phyloP scores from a whole-genome alignment of 352 stramenopile species.

The Phytophthora idaei region DNA sequence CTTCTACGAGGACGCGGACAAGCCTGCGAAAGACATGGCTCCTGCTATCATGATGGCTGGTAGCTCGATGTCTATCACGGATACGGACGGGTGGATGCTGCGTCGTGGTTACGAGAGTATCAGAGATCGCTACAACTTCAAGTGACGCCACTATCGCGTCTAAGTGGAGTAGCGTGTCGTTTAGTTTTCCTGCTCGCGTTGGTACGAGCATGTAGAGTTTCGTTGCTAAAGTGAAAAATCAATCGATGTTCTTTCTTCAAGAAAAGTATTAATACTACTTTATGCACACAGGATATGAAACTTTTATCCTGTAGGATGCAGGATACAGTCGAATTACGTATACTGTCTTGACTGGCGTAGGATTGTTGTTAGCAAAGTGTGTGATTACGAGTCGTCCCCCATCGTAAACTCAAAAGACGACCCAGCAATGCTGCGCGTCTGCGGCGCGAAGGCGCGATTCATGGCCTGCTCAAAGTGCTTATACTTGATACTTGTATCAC shows the following conservation, averaged over 20 bases:
- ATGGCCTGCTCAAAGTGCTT: slow-evolving; percentile 80
- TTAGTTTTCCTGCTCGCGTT: too few species aligned
- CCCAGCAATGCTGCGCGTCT: slow-evolving; percentile 61
- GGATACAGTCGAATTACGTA: too few species aligned
- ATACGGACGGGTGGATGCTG: slow-evolving; percentile 37
- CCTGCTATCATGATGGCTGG: slow-evolving; percentile 21
- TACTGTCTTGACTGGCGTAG: too few species aligned
- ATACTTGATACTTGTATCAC: slow-evolving; percentile 64
- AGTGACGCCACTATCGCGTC: neutral
- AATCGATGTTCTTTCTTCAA: too few species aligned
- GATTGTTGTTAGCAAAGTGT: too few species aligned
- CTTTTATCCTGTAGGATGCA: too few species aligned
- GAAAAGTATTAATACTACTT: too few species aligned
- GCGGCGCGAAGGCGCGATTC: slow-evolving; percentile 66
- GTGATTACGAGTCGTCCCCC: slow-evolving; percentile 33
- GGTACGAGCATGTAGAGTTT: too few species aligned
- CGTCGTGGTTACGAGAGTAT: slow-evolving; percentile 27
- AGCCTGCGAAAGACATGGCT: slow-evolving; percentile 12
- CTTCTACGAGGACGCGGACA: slow-evolving; percentile 19
- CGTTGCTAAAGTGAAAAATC: too few species aligned
- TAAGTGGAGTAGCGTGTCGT: too few species aligned
- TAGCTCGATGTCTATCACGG: slow-evolving; percentile 12
- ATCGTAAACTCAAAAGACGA: slow-evolving; percentile 61
- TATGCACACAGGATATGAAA: too few species aligned
- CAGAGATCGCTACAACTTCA: slow-evolving; percentile 25